These are phyloP conservation scores for Jaltomata sinuosa DNA, from an alignment of 257 asterid genomes.

Conservation along the genomic window DNA sequence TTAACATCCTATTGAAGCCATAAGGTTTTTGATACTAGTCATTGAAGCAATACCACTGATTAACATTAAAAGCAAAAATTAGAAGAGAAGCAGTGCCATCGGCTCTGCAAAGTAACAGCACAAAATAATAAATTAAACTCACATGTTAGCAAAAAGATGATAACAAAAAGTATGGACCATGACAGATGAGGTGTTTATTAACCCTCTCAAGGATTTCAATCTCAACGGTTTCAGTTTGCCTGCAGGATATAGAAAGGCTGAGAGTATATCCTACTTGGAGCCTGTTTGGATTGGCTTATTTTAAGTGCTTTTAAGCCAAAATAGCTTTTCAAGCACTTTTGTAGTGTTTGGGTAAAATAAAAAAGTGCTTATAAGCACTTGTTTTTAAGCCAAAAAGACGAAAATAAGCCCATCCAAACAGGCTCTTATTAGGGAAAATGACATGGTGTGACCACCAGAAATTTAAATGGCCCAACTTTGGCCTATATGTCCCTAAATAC, in stretches of 20 bases:
- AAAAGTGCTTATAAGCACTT: too few relatives aligned
- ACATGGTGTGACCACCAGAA: too few relatives aligned
- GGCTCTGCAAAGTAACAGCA: neutral
- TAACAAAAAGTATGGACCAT: neutral
- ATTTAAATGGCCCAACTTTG: too few relatives aligned
- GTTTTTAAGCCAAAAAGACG: too few relatives aligned
- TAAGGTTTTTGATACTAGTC: neutral
- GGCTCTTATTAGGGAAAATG: too few relatives aligned
- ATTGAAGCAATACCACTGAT: neutral
- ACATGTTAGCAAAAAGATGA: neutral
- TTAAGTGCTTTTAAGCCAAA: too few relatives aligned
- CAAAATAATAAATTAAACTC: neutral
- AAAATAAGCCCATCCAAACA: too few relatives aligned
- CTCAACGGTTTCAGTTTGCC: neutral
- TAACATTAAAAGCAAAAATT: neutral
- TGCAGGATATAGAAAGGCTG: neutral
- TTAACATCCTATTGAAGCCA: neutral
- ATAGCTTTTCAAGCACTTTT: too few relatives aligned
- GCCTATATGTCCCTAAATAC: too few relatives aligned
- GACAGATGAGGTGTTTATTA: neutral
- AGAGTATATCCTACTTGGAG: too few relatives aligned
- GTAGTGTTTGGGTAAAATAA: too few relatives aligned
- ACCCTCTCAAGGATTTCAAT: neutral
- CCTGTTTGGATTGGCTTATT: too few relatives aligned
- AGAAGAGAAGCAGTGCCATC: neutral